Conservation (phyloP, 2,329 filamentous ascomycete genomes). For the Aspergillus thermomutatus region DNA sequence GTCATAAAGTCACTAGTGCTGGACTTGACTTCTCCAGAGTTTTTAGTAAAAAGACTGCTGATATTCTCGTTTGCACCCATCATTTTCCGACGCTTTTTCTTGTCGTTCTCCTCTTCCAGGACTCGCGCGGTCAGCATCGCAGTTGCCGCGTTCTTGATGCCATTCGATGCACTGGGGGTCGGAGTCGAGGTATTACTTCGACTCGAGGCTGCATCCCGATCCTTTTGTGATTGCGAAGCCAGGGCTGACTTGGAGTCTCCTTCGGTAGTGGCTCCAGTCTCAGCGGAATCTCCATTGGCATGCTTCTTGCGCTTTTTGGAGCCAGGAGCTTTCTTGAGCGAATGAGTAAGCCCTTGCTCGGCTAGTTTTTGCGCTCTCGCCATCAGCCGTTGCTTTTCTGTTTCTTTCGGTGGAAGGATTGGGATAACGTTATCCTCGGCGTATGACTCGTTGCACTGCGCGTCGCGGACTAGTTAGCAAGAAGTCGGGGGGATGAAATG, state of each 20-base stretch:
- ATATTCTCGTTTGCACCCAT: conserved; percentile 58
- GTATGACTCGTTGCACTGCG: conserved; percentile 71
- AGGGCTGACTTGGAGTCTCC: conserved; percentile 25
- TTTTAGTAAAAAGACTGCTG: conserved; percentile 52
- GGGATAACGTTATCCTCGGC: conserved; percentile 73
- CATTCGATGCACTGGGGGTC: conserved; percentile 40
- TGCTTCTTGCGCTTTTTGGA: conserved; percentile 75
- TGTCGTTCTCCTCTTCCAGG: conserved; percentile 77
- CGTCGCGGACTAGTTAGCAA: background rate
- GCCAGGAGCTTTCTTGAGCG: conserved; percentile 72
- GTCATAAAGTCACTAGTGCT: conserved; percentile 58
- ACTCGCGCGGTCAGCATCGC: conserved; percentile 84
- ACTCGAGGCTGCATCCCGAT: conserved; percentile 15
- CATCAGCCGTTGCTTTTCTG: conserved; percentile 66
- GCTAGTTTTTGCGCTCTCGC: conserved; percentile 66
- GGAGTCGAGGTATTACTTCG: conserved; percentile 32
- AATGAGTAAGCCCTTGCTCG: conserved; percentile 74
- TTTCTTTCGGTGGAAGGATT: conserved; percentile 68
- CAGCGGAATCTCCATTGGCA: conserved; percentile 39
- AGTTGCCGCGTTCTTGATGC: conserved; percentile 85
- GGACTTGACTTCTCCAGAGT: conserved; percentile 36
- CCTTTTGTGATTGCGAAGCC: conserved; percentile 3
- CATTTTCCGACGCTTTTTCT: conserved; percentile 74
- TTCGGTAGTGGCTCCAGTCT: conserved; percentile 34
- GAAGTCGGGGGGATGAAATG: background rate